Evolutionary conservation across 345 rosid genomes (phyloP).

Genomic region (Sisymbrium irio): DNA sequence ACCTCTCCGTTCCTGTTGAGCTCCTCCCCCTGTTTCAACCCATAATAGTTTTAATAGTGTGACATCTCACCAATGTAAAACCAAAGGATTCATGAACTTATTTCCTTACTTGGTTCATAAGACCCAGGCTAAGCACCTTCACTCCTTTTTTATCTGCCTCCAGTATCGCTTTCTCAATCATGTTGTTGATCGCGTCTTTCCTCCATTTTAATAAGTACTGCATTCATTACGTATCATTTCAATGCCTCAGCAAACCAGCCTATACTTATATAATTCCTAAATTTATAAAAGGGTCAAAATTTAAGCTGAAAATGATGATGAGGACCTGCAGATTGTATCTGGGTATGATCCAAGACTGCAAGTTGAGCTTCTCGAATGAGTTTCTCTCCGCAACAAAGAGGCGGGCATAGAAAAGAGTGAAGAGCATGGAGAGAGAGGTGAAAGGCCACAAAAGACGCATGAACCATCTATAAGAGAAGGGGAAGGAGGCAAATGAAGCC

Average conservation of each 20-base stretch:
- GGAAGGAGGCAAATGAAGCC: constrained; percentile 56
- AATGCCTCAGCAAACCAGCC: background rate
- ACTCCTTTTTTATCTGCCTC: constrained; percentile 43
- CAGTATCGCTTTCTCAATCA: constrained; percentile 43
- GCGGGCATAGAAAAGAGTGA: constrained; percentile 50
- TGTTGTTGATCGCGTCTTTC: constrained; percentile 36
- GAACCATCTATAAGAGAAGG: constrained; percentile 45
- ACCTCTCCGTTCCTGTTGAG: constrained; percentile 48
- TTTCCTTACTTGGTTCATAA: constrained; percentile 40
- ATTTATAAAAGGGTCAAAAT: background rate
- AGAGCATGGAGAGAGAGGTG: constrained; percentile 42
- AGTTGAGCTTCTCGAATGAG: constrained; percentile 40
- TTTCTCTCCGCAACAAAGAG: constrained; percentile 56
- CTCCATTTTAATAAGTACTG: constrained; percentile 41
- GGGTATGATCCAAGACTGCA: constrained; percentile 76
- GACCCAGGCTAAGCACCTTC: constrained; percentile 46
- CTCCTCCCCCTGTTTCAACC: constrained; percentile 44
- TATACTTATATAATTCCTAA: background rate
- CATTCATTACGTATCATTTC: background rate
- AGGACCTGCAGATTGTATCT: constrained; percentile 58
- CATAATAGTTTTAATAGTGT: background rate
- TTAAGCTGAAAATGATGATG: background rate
- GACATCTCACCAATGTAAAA: background rate
- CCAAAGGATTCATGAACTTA: background rate
- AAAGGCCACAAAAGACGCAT: constrained; percentile 59